Evolutionary conservation across 495 filamentous ascomycete genomes (phyloP).

Genomic region (Aspergillus nanangensis): DNA sequence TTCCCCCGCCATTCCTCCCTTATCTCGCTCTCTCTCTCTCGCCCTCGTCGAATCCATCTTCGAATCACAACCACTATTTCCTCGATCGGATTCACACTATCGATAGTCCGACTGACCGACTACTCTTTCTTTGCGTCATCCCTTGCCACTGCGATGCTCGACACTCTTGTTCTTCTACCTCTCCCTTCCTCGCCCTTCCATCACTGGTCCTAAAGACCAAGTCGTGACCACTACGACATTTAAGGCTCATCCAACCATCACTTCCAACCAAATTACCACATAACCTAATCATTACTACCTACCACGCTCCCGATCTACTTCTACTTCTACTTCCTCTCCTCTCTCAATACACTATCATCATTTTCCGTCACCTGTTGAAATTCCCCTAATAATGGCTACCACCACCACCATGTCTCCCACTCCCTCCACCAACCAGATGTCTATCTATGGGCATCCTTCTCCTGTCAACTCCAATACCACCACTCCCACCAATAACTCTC

Average conservation of each 20-base stretch:
- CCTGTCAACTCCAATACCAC: slow-evolving; percentile 42
- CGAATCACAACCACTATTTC: neutral
- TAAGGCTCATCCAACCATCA: too few species aligned
- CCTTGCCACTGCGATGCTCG: slow-evolving; percentile 16
- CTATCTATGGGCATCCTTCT: slow-evolving; percentile 41
- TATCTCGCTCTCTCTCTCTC: neutral
- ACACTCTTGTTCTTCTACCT: slow-evolving; percentile 2
- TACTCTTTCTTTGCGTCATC: neutral
- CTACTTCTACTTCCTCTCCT: neutral
- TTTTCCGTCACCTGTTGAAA: neutral
- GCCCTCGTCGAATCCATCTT: neutral
- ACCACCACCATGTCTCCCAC: slow-evolving; percentile 21
- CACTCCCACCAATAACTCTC: slow-evolving; percentile 52
- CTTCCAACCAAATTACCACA: too few species aligned
- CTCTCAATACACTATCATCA: neutral
- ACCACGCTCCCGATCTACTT: too few species aligned
- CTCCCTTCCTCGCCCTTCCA: neutral
- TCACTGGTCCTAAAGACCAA: neutral
- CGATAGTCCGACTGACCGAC: neutral
- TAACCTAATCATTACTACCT: too few species aligned
- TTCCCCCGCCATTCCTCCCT: slow-evolving; percentile 1
- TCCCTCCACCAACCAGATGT: slow-evolving; percentile 28
- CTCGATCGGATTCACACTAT: too few species aligned
- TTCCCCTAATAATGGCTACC: slow-evolving; percentile 29
- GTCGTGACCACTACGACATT: too few species aligned